Conservation (phyloP, 176 grass and related monocot species). For the Raddia guianensis region DNA sequence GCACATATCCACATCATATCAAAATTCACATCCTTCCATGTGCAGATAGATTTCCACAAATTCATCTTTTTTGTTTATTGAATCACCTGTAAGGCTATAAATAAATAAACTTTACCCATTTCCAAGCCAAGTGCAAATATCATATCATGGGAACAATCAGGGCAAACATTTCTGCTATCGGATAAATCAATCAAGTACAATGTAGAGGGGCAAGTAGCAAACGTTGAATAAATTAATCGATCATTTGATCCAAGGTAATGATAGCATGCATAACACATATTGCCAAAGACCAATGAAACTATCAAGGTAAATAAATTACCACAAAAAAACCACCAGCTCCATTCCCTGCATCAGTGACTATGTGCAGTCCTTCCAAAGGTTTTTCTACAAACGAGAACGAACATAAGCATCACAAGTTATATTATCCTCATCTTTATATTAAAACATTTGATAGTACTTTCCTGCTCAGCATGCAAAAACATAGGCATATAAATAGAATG, state of each 20-base stretch:
- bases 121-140: neutral
- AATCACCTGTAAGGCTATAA: neutral
- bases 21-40: neutral
- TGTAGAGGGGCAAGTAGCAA: neutral
- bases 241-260: slow-evolving; percentile 1
- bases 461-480: neutral
- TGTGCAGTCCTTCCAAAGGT: slow-evolving; percentile 86
- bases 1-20: slow-evolving; percentile 4
- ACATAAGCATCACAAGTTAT: slow-evolving; percentile 18
- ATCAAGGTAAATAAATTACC: slow-evolving; percentile 58
- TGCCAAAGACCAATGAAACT: neutral
- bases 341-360: slow-evolving; percentile 94
- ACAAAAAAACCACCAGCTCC: slow-evolving; percentile 96
- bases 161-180: neutral
- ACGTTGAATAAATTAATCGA: slow-evolving; percentile 6
- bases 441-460: slow-evolving; percentile 6
- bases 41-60: neutral
- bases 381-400: slow-evolving; percentile 59
- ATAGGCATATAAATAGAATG: neutral
- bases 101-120: neutral
- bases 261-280: slow-evolving; percentile 12
- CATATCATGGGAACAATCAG: neutral
- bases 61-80: neutral
- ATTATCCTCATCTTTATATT: slow-evolving; percentile 15
- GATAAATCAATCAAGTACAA: slow-evolving; percentile 14